These are phyloP conservation scores for Torrubiellomyces zombiae DNA, from an alignment of 2,329 filamentous ascomycete species.

Conservation along the genomic window DNA sequence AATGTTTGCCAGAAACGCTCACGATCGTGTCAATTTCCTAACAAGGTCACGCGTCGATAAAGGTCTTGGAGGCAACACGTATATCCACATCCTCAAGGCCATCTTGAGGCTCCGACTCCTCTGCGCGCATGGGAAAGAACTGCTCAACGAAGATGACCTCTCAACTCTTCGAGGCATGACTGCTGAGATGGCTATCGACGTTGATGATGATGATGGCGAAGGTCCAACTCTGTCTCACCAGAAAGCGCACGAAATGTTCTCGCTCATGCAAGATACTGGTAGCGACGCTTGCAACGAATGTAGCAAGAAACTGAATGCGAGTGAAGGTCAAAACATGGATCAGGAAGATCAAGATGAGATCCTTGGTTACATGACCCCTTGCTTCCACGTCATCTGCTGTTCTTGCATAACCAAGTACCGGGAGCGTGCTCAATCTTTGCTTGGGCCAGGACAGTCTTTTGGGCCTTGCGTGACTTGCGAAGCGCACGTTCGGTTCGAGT, in stretches of 20 bases:
- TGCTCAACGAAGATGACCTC: conserved; percentile 71
- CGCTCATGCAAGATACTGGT: conserved; percentile 68
- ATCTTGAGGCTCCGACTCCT: conserved; percentile 81
- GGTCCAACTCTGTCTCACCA: conserved; percentile 43
- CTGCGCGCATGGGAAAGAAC: conserved; percentile 84
- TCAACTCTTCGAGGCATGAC: conserved; percentile 65
- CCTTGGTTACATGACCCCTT: conserved; percentile 68
- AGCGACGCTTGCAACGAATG: conserved; percentile 60
- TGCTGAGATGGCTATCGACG: conserved; percentile 72
- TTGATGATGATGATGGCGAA: conserved; percentile 60
- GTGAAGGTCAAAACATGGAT: conserved; percentile 38
- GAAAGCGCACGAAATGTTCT: conserved; percentile 73
- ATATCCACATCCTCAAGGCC: conserved; percentile 82
- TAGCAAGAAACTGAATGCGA: conserved; percentile 42
- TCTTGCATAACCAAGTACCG: conserved; percentile 50
- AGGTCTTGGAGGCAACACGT: conserved; percentile 67
- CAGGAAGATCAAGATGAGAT: conserved; percentile 44
- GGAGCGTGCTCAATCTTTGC: conserved; percentile 27
- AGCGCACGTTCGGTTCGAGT: conserved; percentile 41
- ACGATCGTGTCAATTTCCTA: conserved; percentile 64
- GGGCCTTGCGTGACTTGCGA: conserved; percentile 55
- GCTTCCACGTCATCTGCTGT: conserved; percentile 71
- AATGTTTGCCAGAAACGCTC: conserved; percentile 66
- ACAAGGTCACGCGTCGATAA: conserved; percentile 39
- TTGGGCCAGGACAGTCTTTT: conserved; percentile 18